Conservation (phyloP, 139 green algal genomes). For the Chlorella sp. region DNA sequence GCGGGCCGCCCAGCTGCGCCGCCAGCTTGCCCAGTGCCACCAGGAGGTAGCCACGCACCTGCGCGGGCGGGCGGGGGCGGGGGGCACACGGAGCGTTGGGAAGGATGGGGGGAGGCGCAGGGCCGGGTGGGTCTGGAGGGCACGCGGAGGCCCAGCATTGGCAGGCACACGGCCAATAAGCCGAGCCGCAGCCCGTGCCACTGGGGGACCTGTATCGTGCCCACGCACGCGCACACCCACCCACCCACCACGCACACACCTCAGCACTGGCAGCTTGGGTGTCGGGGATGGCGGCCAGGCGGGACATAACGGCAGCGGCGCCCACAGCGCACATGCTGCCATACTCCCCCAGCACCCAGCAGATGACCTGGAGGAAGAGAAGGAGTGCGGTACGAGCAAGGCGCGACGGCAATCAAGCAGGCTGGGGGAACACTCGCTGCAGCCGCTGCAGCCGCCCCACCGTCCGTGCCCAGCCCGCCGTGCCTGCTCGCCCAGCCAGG, state of each 20-base stretch:
- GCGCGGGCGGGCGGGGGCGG: background rate
- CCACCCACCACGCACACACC: background rate
- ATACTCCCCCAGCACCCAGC: constrained; percentile 95
- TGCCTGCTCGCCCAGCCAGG: no score
- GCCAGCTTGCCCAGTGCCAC: constrained; percentile 75
- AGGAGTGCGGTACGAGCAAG: background rate
- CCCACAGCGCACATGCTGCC: constrained; percentile 48
- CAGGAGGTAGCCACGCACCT: constrained; percentile 59
- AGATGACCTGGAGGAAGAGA: constrained; percentile 63
- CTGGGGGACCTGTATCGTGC: background rate
- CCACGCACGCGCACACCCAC: no score
- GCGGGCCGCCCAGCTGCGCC: constrained; percentile 31
- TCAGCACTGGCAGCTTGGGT: constrained; percentile 29
- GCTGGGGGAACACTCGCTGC: no score
- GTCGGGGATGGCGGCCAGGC: constrained; percentile 57
- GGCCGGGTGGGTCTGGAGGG: no score
- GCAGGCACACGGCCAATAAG: background rate
- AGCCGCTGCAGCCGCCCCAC: no score
- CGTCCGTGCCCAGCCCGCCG: no score
- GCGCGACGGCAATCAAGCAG: no score
- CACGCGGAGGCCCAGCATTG: no score
- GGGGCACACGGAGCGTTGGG: background rate
- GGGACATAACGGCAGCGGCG: constrained; percentile 47
- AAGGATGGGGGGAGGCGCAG: background rate
- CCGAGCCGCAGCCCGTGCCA: background rate